Percentiles rank a stretch among this genome's conserved stretches.
Conservation (phyloP, 441 rosid species). For the Iberis amara region DNA sequence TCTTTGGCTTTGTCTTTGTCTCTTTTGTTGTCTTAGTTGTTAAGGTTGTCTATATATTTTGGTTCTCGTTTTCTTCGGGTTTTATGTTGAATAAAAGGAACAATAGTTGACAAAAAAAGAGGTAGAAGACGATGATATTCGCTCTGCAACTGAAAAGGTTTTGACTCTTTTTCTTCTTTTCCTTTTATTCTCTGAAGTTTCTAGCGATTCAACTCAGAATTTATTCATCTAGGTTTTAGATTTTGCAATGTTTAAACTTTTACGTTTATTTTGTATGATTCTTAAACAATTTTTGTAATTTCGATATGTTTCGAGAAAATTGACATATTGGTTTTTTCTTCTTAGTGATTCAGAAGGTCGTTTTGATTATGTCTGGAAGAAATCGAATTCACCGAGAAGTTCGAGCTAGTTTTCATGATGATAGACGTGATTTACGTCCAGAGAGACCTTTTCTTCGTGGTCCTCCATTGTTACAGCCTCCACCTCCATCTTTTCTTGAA, state of each 20-base stretch:
- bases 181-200: not conserved
- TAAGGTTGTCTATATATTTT: too few relatives aligned
- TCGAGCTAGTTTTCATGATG: slow-evolving; percentile 51
- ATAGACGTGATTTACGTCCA: slow-evolving; percentile 56
- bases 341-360: not conserved
- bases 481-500: slow-evolving; percentile 75
- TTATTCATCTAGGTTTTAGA: not conserved
- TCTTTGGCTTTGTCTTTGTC: too few relatives aligned
- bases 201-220: slow-evolving; percentile 8
- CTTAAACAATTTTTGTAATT: too few relatives aligned
- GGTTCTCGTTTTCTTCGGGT: too few relatives aligned
- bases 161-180: not conserved
- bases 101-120: not conserved
- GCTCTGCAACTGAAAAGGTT: not conserved
- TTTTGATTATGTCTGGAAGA: slow-evolving; percentile 53
- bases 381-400: slow-evolving; percentile 53
- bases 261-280: not conserved
- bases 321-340: not conserved
- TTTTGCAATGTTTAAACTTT: not conserved
- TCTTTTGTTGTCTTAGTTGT: too few relatives aligned
- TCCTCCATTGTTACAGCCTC: slow-evolving; percentile 57
- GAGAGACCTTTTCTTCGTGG: slow-evolving; percentile 63
- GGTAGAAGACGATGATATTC: not conserved
- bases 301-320: too few relatives aligned
- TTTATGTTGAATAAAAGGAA: too few relatives aligned